Conservation (phyloP, 345 rosid species). For the Brassica napus region DNA sequence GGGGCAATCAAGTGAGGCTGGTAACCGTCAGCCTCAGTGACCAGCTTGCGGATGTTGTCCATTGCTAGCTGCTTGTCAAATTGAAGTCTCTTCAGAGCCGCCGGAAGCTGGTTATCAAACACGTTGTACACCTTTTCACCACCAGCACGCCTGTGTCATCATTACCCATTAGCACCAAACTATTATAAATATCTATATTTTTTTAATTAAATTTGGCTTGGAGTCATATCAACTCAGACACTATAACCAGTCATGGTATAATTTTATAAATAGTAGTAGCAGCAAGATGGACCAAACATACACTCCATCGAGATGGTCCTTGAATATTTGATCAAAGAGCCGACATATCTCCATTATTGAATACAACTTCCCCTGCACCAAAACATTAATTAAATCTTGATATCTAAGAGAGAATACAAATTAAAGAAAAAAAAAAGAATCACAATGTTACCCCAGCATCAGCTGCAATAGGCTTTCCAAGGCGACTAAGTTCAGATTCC, state of each 20-base stretch:
- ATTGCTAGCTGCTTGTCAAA: constrained; percentile 97
- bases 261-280: not conserved
- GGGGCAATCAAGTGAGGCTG: constrained; percentile 99
- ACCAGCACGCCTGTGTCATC: constrained; percentile 78
- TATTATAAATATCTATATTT: not conserved
- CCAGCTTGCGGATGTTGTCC: constrained; percentile 95
- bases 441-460: constrained; percentile 87
- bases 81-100: constrained; percentile 96
- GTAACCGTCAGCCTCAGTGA: constrained; percentile 99
- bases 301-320: constrained; percentile 99
- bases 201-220: not conserved
- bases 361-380: constrained; percentile 90
- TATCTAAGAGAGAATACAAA: not conserved
- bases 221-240: constrained; percentile 10
- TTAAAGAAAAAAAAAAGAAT: constrained; percentile 20
- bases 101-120: constrained; percentile 98
- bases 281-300: constrained; percentile 30
- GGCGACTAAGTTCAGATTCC: constrained; percentile 88
- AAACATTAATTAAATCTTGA: constrained; percentile 20
- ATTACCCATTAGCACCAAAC: not conserved
- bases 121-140: constrained; percentile 94
- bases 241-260: constrained; percentile 15
- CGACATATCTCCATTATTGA: constrained; percentile 98
- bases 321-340: constrained; percentile 86
- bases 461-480: constrained; percentile 97